Evolutionary conservation across 139 green algal genomes (phyloP), one percentile per base, ranked within the genome.

Genomic region (Coelastrella sp.): DNA sequence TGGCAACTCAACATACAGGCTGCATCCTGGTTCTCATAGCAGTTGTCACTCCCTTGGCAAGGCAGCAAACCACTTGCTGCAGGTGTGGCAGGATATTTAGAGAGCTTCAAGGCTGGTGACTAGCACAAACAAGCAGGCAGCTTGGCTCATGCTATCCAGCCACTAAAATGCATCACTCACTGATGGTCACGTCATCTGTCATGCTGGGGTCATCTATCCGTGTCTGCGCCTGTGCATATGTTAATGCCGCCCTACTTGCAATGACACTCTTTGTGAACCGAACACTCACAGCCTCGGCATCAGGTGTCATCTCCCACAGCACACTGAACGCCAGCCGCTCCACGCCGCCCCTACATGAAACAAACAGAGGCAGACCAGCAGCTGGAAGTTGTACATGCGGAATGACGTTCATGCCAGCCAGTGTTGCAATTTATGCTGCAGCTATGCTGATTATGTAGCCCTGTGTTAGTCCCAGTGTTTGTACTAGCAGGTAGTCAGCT

Each of bases 261-360:
- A 99, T 99, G 66, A 99, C 90, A 27, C 91, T 94, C 92, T 98
- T 98, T 76, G 95, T 98, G 92, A 98, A 99, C 19, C 59, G 65
- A 27, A 91, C 91, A 82, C 27, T 87, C 59, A 96, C 66, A 7
- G 60, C 66, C 20, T 97, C 91, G 6, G 92, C 95, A 7, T 95
- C 92, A 1, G 91, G 92, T 0, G 96, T 98, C 79, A 99, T 93
- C 91, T 97, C 96, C 98, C 98, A 99, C 4, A 99, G 73, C 10
- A 98, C 96, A 25, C 92, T 97, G 91, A 99, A 98, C 7, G 98
- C 94, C n/a, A 99, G 94, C 15, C 98, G 94, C 73, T 99, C 98
- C 70, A 97, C 94, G 49, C 94, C 93, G 57, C 93, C 93, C 19
- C 96, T 94, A 72, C 58, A 90, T 7, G 7, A 74, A 12, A 81